A percentile compares a stretch with the other conserved stretches of the same genome.
Conservation (phyloP, 1,284 basidiomycete species). For the Ustilago lituana region DNA sequence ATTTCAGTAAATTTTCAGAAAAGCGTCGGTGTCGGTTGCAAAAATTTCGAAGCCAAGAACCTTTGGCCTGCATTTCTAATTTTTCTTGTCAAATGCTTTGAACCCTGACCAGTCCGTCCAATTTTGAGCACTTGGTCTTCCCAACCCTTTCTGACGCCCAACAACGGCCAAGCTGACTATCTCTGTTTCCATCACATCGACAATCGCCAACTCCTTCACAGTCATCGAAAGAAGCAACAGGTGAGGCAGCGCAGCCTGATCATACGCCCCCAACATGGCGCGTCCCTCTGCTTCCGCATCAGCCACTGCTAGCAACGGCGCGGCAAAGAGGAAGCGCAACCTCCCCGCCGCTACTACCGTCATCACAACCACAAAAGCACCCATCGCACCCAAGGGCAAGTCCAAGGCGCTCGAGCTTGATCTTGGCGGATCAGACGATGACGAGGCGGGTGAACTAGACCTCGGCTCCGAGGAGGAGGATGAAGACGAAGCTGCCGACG, state of each 20-base stretch:
- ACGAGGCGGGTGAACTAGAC: slow-evolving; percentile 29
- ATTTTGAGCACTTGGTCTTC: too few species aligned
- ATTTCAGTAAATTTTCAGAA: too few species aligned
- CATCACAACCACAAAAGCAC: slow-evolving; percentile 7
- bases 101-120: slow-evolving; percentile 3
- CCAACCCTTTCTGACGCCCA: too few species aligned
- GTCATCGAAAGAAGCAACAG: not conserved
- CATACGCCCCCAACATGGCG: slow-evolving; percentile 14
- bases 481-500: slow-evolving; percentile 27
- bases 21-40: too few species aligned
- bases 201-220: not conserved
- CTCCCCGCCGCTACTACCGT: slow-evolving; percentile 8
- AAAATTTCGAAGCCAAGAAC: slow-evolving; percentile 25
- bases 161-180: too few species aligned
- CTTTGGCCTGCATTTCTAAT: too few species aligned
- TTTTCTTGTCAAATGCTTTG: slow-evolving; percentile 6
- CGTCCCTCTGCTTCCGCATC: slow-evolving; percentile 28
- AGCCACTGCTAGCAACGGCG: slow-evolving; percentile 33
- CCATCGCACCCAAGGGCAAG: slow-evolving; percentile 16
- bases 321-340: slow-evolving; percentile 44
- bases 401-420: slow-evolving; percentile 25
- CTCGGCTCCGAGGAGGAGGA: slow-evolving; percentile 52
- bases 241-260: slow-evolving; percentile 3
- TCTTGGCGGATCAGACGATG: slow-evolving; percentile 23
- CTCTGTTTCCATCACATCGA: not conserved